Percentiles rank a stretch among this genome's conserved stretches.
These are phyloP conservation scores for Cyclotella atomus DNA, from an alignment of 108 stramenopile genomes.

Conservation along the genomic window DNA sequence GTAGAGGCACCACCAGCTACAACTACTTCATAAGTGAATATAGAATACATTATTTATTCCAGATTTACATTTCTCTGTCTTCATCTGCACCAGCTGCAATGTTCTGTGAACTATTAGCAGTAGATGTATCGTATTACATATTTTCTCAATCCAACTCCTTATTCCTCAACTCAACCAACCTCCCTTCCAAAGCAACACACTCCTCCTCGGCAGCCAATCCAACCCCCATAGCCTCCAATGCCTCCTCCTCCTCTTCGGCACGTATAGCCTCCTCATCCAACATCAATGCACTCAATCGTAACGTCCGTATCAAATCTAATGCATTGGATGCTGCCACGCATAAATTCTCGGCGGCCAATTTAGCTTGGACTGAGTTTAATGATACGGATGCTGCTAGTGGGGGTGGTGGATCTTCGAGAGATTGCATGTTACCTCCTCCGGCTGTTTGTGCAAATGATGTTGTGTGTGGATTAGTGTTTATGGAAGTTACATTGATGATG, in stretches of 20 bases:
- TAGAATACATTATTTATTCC: too few relatives aligned
- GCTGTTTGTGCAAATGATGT: constrained; percentile 14
- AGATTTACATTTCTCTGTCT: too few relatives aligned
- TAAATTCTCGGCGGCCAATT: constrained; percentile 80
- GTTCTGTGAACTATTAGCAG: too few relatives aligned
- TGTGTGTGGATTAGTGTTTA: too few relatives aligned
- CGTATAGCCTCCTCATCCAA: constrained; percentile 84
- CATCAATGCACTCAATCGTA: constrained; percentile 70
- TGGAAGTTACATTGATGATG: too few relatives aligned
- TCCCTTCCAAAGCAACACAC: constrained; percentile 62
- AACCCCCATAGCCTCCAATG: constrained; percentile 49
- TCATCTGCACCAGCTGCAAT: too few relatives aligned
- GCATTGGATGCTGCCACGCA: constrained; percentile 76
- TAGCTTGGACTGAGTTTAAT: constrained; percentile 63
- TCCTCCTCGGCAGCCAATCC: constrained; percentile 58
- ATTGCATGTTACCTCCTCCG: constrained; percentile 78
- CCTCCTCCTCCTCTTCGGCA: constrained; percentile 79
- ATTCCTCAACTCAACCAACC: constrained; percentile 65
- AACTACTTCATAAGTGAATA: too few relatives aligned
- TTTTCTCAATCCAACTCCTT: constrained; percentile 16
- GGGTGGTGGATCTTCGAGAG: constrained; percentile 78
- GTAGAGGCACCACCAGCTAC: too few relatives aligned
- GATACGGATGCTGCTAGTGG: constrained; percentile 73
- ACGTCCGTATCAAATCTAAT: constrained; percentile 81
- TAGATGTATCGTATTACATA: too few relatives aligned